Conservation (phyloP, 2,329 filamentous ascomycete species). For the Fusarium sp. region DNA sequence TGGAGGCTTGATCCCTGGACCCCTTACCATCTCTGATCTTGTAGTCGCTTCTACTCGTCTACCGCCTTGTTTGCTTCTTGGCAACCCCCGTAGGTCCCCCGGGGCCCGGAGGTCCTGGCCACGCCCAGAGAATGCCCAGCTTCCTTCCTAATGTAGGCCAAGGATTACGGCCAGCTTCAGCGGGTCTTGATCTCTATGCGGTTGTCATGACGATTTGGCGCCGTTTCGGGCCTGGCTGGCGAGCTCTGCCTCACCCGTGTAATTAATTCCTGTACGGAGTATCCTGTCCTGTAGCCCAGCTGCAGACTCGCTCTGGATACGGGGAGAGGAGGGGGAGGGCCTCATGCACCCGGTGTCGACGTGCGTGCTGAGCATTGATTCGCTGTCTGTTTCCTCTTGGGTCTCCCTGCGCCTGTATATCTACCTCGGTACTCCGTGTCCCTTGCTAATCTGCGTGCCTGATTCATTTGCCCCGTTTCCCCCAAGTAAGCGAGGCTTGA, state of each 20-base stretch:
- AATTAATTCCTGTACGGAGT: background rate
- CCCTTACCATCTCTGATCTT: constrained; percentile 41
- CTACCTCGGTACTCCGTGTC: constrained; percentile 28
- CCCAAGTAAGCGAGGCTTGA: constrained; percentile 22
- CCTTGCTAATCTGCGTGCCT: background rate
- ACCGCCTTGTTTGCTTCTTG: background rate
- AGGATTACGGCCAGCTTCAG: constrained; percentile 18
- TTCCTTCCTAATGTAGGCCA: constrained; percentile 24
- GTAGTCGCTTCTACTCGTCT: constrained; percentile 26
- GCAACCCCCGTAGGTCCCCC: background rate
- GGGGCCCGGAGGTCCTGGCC: constrained; percentile 10
- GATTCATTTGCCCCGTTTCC: constrained; percentile 19
- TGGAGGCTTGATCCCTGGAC: constrained; percentile 33
- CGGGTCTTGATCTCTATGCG: constrained; percentile 28
- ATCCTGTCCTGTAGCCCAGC: background rate
- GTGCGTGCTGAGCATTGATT: constrained; percentile 4
- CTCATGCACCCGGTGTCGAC: constrained; percentile 2
- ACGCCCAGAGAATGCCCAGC: constrained; percentile 22
- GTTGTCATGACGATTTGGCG: constrained; percentile 47
- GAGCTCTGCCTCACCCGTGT: constrained; percentile 12
- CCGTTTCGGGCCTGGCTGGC: constrained; percentile 35
- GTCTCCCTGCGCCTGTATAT: background rate
- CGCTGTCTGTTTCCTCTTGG: background rate
- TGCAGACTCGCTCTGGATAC: background rate
- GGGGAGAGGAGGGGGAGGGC: background rate